Evolutionary conservation across 805 yeast genomes (phyloP).

Genomic region (Clavispora vitiphila): DNA sequence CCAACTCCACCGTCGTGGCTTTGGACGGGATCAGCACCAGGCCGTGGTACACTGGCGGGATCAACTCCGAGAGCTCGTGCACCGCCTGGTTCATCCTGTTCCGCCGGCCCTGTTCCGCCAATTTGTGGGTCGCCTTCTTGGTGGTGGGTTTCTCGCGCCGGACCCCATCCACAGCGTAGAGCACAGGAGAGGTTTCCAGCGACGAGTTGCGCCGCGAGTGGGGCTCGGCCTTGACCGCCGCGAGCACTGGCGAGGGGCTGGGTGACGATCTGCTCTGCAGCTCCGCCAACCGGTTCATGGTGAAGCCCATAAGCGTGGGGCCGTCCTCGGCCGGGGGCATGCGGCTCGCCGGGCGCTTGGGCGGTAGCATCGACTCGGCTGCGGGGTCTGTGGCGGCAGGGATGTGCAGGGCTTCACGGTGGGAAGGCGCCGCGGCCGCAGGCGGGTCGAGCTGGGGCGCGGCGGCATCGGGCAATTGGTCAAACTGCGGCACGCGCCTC

Average conservation of each 20-base stretch:
- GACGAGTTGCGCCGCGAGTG: neutral
- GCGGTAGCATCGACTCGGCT: neutral
- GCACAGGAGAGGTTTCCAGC: slow-evolving; percentile 16
- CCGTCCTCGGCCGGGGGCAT: neutral
- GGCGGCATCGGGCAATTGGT: slow-evolving; percentile 25
- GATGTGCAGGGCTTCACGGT: too few species aligned
- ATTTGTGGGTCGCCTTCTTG: slow-evolving; percentile 73
- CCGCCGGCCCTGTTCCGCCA: slow-evolving; percentile 95
- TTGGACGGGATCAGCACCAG: slow-evolving; percentile 70
- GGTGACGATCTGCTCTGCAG: slow-evolving; percentile 14
- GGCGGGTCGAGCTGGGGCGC: neutral
- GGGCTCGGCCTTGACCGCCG: neutral
- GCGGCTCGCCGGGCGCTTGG: neutral
- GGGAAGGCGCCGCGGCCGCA: too few species aligned
- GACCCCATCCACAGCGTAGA: slow-evolving; percentile 8
- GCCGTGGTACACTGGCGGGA: slow-evolving; percentile 60
- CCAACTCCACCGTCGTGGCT: slow-evolving; percentile 93
- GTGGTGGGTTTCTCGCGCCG: slow-evolving; percentile 36
- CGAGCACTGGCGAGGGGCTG: slow-evolving; percentile 1
- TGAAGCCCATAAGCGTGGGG: slow-evolving; percentile 41
- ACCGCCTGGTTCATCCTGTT: slow-evolving; percentile 88
- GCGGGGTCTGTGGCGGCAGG: neutral
- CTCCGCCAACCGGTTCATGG: slow-evolving; percentile 42
- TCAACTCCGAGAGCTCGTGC: slow-evolving; percentile 60
- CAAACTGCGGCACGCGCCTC: slow-evolving; percentile 14